Evolutionary conservation across 257 asterid genomes (phyloP).

Genomic region (Solanum paucissectum): DNA sequence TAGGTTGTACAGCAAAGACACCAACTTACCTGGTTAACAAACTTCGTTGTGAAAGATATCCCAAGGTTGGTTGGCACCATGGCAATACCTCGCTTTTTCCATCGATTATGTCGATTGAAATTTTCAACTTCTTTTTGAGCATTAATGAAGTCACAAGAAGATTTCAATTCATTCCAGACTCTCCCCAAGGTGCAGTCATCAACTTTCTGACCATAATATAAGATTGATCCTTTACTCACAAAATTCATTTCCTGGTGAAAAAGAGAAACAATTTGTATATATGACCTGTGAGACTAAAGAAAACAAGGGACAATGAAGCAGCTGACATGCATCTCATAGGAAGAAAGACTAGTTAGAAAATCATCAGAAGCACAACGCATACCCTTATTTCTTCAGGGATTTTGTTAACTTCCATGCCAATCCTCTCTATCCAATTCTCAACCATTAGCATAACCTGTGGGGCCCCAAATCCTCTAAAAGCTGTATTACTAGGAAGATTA

Average conservation of each 20-base stretch:
- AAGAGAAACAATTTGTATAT: background rate
- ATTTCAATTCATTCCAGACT: slow-evolving; percentile 73
- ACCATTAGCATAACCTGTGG: slow-evolving; percentile 95
- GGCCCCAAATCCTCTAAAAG: slow-evolving; percentile 96
- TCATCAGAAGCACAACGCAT: slow-evolving; percentile 3
- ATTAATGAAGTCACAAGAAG: slow-evolving; percentile 34
- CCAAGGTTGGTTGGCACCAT: slow-evolving; percentile 89
- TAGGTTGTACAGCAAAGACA: background rate
- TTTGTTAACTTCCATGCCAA: slow-evolving; percentile 68
- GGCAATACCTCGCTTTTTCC: slow-evolving; percentile 89
- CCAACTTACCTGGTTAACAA: slow-evolving; percentile 79
- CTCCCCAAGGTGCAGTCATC: slow-evolving; percentile 59
- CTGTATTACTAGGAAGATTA: slow-evolving; percentile 87
- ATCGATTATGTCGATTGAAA: slow-evolving; percentile 63
- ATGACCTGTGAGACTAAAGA: background rate
- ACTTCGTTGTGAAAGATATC: slow-evolving; percentile 79
- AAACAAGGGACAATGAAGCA: background rate
- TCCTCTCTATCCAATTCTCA: slow-evolving; percentile 94
- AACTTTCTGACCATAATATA: slow-evolving; percentile 72
- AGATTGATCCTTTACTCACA: slow-evolving; percentile 70
- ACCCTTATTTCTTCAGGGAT: slow-evolving; percentile 89
- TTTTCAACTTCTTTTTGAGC: slow-evolving; percentile 57
- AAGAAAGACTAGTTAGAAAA: background rate
- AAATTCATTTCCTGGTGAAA: slow-evolving; percentile 72
- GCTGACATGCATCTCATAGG: background rate